Conservation (phyloP, 768 basidiomycete species). For the Leccinum boreale region DNA sequence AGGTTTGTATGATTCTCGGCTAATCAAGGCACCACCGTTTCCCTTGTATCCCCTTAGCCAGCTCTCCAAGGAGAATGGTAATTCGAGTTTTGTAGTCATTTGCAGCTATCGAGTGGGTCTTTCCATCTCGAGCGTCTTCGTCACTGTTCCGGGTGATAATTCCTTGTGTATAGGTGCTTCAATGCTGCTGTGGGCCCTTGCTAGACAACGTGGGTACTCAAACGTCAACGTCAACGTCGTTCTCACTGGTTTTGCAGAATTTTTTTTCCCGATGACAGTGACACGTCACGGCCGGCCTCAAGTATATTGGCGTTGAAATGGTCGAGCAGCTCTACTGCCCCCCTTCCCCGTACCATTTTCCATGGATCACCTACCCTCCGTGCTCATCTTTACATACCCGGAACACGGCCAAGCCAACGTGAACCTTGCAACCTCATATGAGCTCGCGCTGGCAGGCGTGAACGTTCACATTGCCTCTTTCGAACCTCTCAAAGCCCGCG, state of each 20-base stretch:
- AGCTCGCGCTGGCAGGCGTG: conserved; percentile 13
- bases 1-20: background rate
- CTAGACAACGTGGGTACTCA: background rate
- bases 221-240: background rate
- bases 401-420: conserved; percentile 6
- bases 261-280: background rate
- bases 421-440: conserved; percentile 9
- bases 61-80: background rate
- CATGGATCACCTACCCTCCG: background rate
- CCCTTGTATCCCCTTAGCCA: background rate
- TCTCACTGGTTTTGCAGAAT: background rate
- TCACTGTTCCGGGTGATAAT: background rate
- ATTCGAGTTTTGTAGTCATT: background rate
- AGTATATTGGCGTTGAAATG: background rate
- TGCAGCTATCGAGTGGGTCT: background rate
- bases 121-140: background rate
- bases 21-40: background rate
- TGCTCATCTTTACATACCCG: conserved; percentile 10
- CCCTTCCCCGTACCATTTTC: background rate
- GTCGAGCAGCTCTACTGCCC: background rate
- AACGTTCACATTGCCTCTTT: conserved; percentile 12
- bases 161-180: background rate
- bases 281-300: background rate
- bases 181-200: background rate
- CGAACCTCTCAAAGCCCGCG: conserved; percentile 3